phyloP scores from a whole-genome alignment of 345 rosid genomes.

The Pseudoturritis turrita region DNA sequence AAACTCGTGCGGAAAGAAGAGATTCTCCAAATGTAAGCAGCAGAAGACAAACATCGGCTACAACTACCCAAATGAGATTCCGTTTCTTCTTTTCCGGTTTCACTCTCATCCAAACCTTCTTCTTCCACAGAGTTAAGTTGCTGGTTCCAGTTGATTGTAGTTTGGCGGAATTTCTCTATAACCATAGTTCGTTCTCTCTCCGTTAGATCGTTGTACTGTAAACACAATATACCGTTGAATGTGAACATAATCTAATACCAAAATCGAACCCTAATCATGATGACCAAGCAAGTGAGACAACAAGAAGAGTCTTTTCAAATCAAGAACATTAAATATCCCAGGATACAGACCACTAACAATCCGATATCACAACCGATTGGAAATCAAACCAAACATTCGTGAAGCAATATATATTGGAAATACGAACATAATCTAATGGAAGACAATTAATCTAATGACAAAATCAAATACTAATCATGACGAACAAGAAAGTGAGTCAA shows the following conservation, averaged over 20 bases:
- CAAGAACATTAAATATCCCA: no score
- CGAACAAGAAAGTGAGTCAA: background rate
- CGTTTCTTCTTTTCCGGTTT: conserved; percentile 35
- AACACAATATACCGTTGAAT: background rate
- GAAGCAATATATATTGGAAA: background rate
- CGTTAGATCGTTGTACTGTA: conserved; percentile 69
- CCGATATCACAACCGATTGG: no score
- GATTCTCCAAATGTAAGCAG: conserved; percentile 60
- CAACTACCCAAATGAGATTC: conserved; percentile 66
- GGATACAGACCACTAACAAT: no score
- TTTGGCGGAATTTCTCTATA: conserved; percentile 58
- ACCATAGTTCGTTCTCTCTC: conserved; percentile 53
- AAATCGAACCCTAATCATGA: background rate
- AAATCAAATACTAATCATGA: background rate
- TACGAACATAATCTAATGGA: background rate
- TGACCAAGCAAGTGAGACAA: no score
- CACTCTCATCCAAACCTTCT: conserved; percentile 40
- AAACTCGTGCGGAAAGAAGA: conserved; percentile 53
- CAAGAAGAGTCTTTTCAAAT: no score
- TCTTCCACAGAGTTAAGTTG: conserved; percentile 37
- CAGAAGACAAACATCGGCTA: conserved; percentile 80
- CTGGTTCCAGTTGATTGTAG: conserved; percentile 58
- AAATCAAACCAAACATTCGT: no score
- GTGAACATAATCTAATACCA: background rate
- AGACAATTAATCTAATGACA: background rate